A percentile compares a stretch with the other conserved stretches of the same genome.
Evolutionary conservation across 768 basidiomycete genomes (phyloP).

Genomic region (Piloderma croceum): DNA sequence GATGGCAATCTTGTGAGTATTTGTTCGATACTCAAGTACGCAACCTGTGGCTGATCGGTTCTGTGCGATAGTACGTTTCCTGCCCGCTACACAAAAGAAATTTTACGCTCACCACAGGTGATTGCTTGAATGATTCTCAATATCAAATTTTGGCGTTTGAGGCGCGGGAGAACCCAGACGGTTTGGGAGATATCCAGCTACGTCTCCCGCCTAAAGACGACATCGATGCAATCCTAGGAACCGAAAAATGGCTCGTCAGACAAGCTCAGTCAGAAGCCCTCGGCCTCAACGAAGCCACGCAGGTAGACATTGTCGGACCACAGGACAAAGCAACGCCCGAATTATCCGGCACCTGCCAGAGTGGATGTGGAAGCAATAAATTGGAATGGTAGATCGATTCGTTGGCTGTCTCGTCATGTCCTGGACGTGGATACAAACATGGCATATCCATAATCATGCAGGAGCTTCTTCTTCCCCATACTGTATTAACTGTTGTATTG

Average conservation of each 20-base stretch:
- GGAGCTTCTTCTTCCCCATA: no score
- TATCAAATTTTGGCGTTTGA: slow-evolving; percentile 62
- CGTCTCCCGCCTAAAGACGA: slow-evolving; percentile 50
- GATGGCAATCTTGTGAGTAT: slow-evolving; percentile 46
- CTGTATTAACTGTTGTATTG: no score
- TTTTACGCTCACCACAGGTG: slow-evolving; percentile 50
- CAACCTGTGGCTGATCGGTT: slow-evolving; percentile 8
- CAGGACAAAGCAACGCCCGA: no score
- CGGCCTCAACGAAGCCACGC: slow-evolving; percentile 24
- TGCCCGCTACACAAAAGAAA: slow-evolving; percentile 67
- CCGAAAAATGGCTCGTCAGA: slow-evolving; percentile 57
- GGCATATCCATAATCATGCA: no score
- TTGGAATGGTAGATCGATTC: slow-evolving; percentile 22
- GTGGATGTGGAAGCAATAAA: slow-evolving; percentile 10
- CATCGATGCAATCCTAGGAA: slow-evolving; percentile 58
- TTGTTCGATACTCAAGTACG: slow-evolving; percentile 1
- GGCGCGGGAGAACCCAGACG: slow-evolving; percentile 37
- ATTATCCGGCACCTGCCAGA: slow-evolving; percentile 6
- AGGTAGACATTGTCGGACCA: slow-evolving; percentile 27
- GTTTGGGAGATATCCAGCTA: slow-evolving; percentile 32
- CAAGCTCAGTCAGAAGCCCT: slow-evolving; percentile 42
- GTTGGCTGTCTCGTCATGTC: no score
- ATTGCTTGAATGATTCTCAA: slow-evolving; percentile 53
- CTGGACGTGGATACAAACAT: no score
- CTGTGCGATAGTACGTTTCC: slow-evolving; percentile 28